A percentile compares a stretch with the other conserved stretches of the same genome.
Evolutionary conservation across 2,329 filamentous ascomycete species (phyloP).

Genomic region (Phyllosticta paracitricarpa): DNA sequence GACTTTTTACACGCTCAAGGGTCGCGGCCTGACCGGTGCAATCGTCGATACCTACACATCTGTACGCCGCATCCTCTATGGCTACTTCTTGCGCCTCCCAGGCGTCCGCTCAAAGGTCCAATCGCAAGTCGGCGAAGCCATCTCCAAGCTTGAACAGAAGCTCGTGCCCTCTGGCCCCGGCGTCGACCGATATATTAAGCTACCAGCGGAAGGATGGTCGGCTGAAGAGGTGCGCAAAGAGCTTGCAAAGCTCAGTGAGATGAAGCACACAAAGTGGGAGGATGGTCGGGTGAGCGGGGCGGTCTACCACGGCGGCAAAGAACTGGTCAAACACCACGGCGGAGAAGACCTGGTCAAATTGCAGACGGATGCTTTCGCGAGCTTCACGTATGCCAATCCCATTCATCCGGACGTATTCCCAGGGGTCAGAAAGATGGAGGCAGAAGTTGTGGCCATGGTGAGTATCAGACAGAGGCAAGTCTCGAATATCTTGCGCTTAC

Average conservation of each 20-base stretch:
- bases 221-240: conserved; percentile 71
- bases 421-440: conserved; percentile 97
- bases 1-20: conserved; percentile 73
- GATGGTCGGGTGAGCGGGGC: conserved; percentile 90
- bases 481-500: neutral
- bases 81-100: conserved; percentile 74
- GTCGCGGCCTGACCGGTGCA: conserved; percentile 77
- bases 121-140: conserved; percentile 69
- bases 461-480: conserved; percentile 9
- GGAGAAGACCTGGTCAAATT: conserved; percentile 41
- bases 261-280: conserved; percentile 96
- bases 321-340: conserved; percentile 44
- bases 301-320: conserved; percentile 87
- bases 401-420: conserved; percentile 98
- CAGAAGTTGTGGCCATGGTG: conserved; percentile 94
- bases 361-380: conserved; percentile 86
- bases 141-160: conserved; percentile 73
- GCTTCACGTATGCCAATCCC: conserved; percentile 91
- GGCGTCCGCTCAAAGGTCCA: conserved; percentile 80
- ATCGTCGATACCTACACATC: conserved; percentile 63
- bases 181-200: conserved; percentile 59
- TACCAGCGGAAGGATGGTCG: conserved; percentile 78
- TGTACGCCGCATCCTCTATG: conserved; percentile 65
- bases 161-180: conserved; percentile 65
- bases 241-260: conserved; percentile 64